Conservation (phyloP, 2,329 filamentous ascomycete species). For the Ophiognomonia clavigignenti-juglandacearum region DNA sequence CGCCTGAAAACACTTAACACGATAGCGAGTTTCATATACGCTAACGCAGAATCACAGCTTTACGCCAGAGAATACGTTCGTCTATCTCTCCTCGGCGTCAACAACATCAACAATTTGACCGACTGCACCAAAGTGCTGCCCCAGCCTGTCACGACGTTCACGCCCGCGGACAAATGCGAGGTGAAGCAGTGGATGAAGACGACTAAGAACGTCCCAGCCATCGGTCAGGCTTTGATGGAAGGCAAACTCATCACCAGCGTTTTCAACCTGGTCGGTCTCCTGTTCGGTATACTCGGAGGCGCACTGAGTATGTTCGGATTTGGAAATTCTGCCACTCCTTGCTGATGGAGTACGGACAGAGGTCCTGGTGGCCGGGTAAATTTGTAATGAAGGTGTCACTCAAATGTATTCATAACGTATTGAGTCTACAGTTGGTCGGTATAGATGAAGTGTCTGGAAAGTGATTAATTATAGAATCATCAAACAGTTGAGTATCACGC, state of each 20-base stretch:
- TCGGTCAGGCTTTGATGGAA: slow-evolving; percentile 4
- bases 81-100: slow-evolving; percentile 38
- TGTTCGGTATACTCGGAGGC: not conserved
- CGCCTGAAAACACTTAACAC: not conserved
- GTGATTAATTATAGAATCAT: too few relatives aligned
- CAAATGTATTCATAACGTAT: too few relatives aligned
- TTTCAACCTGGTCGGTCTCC: not conserved
- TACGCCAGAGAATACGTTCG: slow-evolving; percentile 39
- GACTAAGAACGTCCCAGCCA: slow-evolving; percentile 1
- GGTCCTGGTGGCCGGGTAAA: too few relatives aligned
- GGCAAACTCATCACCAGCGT: slow-evolving; percentile 8
- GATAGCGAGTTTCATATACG: not conserved
- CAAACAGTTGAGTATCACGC: too few relatives aligned
- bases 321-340: too few relatives aligned
- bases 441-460: too few relatives aligned
- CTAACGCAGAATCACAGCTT: not conserved
- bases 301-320: not conserved
- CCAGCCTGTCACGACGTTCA: slow-evolving; percentile 5
- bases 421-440: too few relatives aligned
- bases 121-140: slow-evolving; percentile 36
- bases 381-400: too few relatives aligned
- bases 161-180: slow-evolving; percentile 15
- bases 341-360: too few relatives aligned
- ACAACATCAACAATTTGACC: slow-evolving; percentile 38
- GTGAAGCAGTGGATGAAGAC: slow-evolving; percentile 7